phyloP scores from a whole-genome alignment of 2,329 filamentous ascomycete genomes.

The Microcera coccophila region DNA sequence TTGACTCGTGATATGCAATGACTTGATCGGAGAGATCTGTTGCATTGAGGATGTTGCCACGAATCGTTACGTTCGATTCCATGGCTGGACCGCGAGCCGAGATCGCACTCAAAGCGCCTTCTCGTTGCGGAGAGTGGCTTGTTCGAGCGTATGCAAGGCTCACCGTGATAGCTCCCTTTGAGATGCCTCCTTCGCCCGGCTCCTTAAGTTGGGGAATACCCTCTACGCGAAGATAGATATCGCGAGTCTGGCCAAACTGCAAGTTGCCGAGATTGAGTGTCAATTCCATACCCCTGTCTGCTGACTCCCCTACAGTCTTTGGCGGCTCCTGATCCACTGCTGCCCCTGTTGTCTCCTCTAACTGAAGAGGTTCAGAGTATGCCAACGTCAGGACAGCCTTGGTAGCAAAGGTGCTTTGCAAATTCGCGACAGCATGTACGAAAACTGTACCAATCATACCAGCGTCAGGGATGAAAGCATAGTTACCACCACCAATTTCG shows the following conservation, averaged over 20 bases:
- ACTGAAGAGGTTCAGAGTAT: conserved; percentile 33
- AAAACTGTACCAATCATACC: conserved; percentile 63
- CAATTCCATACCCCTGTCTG: conserved; percentile 25
- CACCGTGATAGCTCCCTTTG: conserved; percentile 29
- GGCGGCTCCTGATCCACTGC: conserved; percentile 36
- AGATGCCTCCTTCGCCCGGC: conserved; percentile 1
- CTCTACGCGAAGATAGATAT: conserved; percentile 45
- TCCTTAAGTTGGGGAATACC: conserved; percentile 15
- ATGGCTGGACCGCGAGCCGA: conserved; percentile 1
- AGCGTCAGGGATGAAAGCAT: conserved; percentile 58
- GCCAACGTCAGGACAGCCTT: conserved; percentile 42
- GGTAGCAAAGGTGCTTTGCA: conserved; percentile 56
- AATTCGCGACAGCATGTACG: conserved; percentile 57
- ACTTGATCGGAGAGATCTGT: conserved; percentile 30
- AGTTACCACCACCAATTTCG: conserved; percentile 54
- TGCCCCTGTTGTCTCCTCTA: conserved; percentile 39
- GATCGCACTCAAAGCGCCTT: not conserved
- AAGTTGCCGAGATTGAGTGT: conserved; percentile 48
- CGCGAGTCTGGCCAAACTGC: conserved; percentile 58
- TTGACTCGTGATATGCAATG: conserved; percentile 50
- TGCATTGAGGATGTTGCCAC: conserved; percentile 16
- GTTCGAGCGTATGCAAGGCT: conserved; percentile 34
- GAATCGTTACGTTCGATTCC: conserved; percentile 1
- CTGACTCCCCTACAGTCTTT: conserved; percentile 4
- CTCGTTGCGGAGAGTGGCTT: conserved; percentile 4